phyloP scores from a whole-genome alignment of 2,329 filamentous ascomycete species.

The Diaporthe sp. region DNA sequence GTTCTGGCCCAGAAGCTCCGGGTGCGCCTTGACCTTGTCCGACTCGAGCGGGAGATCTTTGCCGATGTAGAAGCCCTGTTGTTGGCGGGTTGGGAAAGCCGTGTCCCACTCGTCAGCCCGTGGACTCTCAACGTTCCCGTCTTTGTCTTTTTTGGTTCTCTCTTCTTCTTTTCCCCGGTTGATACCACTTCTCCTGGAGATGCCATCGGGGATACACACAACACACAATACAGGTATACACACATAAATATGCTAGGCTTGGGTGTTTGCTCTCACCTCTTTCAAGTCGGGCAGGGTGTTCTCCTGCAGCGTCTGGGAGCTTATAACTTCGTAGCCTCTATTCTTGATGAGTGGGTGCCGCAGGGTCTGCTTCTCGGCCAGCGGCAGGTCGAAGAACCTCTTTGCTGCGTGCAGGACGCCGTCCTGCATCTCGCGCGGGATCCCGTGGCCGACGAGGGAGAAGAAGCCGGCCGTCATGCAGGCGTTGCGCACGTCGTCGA shows the following conservation, averaged over 20 bases:
- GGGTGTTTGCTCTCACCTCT: slow-evolving; percentile 48
- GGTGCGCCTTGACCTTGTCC: slow-evolving; percentile 52
- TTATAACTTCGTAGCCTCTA: slow-evolving; percentile 64
- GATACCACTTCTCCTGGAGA: not conserved
- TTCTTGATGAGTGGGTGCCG: slow-evolving; percentile 49
- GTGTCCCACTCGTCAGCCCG: not conserved
- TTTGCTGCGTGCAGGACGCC: slow-evolving; percentile 48
- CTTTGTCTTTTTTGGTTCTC: too few relatives aligned
- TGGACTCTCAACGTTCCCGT: not conserved
- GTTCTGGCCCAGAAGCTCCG: slow-evolving; percentile 56
- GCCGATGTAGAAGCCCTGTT: slow-evolving; percentile 55
- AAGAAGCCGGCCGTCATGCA: slow-evolving; percentile 51
- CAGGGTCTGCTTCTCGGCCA: slow-evolving; percentile 57
- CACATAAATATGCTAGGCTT: not conserved
- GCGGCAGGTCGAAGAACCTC: slow-evolving; percentile 62
- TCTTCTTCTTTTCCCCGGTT: not conserved
- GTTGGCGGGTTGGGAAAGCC: not conserved
- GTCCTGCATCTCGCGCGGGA: slow-evolving; percentile 44
- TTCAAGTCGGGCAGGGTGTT: slow-evolving; percentile 62
- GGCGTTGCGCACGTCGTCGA: slow-evolving; percentile 50
- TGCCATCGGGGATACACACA: too few relatives aligned
- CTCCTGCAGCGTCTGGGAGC: slow-evolving; percentile 60
- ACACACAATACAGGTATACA: not conserved
- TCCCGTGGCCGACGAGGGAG: slow-evolving; percentile 47
- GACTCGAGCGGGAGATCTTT: slow-evolving; percentile 51